Base-by-base conservation (phyloP, 169 alveolate genomes). In the Eimeria maxima region DNA sequence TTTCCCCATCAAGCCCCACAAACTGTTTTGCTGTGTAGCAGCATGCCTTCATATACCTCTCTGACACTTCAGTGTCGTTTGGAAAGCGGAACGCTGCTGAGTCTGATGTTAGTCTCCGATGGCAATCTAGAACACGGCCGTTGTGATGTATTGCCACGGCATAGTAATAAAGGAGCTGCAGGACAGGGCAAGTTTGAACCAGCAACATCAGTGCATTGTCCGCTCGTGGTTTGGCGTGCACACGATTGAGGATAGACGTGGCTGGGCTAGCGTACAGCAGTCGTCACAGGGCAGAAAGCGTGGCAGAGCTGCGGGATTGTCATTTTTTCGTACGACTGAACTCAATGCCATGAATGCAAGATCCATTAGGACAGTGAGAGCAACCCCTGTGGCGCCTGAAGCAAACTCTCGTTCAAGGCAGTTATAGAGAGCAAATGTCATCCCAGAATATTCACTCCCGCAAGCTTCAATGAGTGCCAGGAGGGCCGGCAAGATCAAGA, bases 11-110 rank as follows among this genome's bases (percentile, higher is more conserved):
- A 29, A 73, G 88, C 24, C 96, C 96, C 4, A 38, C 53, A n/a
- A 81, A 93, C 78, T 67, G 90, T 84, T 81, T 83, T 0, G 96
- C 96, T n/a, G 47, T 93, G 96, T 81, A 83, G 78, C 96, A 93
- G 47, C 90, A 73, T 18, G 94, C 80, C 69, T 83, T 93, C 89
- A 93, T 88, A 38, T 93, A 93, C 53, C 94, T 44, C n/a, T 60
- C 67, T 24, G 96, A 93, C 57, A 93, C 96, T 93, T 93, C 87
- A 50, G 78, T 83, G 89, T 93, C 96, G 33, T 69, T 80, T n/a
- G 96, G 96, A n/a, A 93, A 73, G 60, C 90, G 90, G 53, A 93
- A 93, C n/a, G 90, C 94, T 8, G 89, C 53, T 38, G 90, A 73
- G 27, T 81, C 94, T 8, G 96, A 90, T 4, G 96, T 83, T 33